Percentiles rank a stretch among this genome's conserved stretches.
These are phyloP conservation scores for Raddia guianensis DNA, from an alignment of 176 grass and related monocot genomes.

Conservation along the genomic window DNA sequence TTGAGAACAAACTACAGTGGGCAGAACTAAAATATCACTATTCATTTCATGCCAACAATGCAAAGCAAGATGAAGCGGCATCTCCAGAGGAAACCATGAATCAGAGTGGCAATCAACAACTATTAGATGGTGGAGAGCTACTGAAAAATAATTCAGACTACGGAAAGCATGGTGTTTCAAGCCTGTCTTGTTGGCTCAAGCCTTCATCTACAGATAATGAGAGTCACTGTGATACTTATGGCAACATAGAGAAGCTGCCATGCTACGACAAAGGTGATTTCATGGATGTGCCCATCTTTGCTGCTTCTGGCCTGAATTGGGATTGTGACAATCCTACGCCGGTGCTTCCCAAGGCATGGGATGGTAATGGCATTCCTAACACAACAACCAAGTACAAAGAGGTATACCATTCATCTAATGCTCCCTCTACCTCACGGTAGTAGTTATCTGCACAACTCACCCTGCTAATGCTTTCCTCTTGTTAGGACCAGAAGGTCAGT, in stretches of 20 bases:
- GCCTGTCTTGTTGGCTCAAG: constrained; percentile 66
- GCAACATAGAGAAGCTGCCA: neutral
- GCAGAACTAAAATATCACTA: constrained; percentile 31
- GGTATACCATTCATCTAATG: constrained; percentile 45
- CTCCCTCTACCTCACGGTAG: neutral
- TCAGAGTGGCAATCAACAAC: neutral
- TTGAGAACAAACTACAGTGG: constrained; percentile 54
- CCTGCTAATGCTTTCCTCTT: neutral
- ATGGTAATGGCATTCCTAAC: constrained; percentile 86
- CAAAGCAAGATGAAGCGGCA: constrained; percentile 4
- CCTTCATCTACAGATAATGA: constrained; percentile 29
- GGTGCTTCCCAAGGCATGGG: constrained; percentile 49
- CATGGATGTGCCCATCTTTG: constrained; percentile 53
- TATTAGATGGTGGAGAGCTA: constrained; percentile 24
- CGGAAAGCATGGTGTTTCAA: constrained; percentile 45
- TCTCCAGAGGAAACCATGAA: constrained; percentile 27
- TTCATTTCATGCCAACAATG: constrained; percentile 10
- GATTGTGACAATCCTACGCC: constrained; percentile 38
- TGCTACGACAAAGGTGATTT: neutral
- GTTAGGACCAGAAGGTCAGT: constrained; percentile 69
- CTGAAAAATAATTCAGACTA: constrained; percentile 31
- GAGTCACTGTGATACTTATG: neutral
- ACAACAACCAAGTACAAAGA: constrained; percentile 87
- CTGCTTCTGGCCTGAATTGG: constrained; percentile 50
- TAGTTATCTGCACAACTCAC: neutral